phyloP scores from a whole-genome alignment of 129 eudicot species.

The Ambrosia artemisiifolia region DNA sequence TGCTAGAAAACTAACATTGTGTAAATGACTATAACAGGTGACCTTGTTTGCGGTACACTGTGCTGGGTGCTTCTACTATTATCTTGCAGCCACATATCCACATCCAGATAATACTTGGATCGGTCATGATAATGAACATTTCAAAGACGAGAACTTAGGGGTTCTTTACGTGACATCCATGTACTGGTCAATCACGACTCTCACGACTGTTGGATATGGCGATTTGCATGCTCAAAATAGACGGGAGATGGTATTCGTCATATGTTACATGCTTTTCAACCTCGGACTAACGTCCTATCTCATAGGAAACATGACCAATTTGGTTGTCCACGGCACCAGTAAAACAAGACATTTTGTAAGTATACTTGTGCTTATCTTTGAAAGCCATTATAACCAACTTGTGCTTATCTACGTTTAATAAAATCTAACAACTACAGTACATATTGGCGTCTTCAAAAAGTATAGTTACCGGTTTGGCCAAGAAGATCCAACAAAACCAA shows the following conservation, averaged over 20 bases:
- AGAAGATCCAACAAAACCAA: too few relatives aligned
- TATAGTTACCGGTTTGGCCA: too few relatives aligned
- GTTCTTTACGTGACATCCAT: slow-evolving; percentile 43
- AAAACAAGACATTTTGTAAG: slow-evolving; percentile 72
- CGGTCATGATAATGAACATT: slow-evolving; percentile 21
- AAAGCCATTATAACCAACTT: too few relatives aligned
- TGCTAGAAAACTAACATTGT: neutral
- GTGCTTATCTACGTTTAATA: too few relatives aligned
- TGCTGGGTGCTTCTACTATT: slow-evolving; percentile 63
- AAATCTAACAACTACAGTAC: too few relatives aligned
- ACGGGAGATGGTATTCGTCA: slow-evolving; percentile 58
- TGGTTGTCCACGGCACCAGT: slow-evolving; percentile 74
- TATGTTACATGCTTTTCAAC: slow-evolving; percentile 62
- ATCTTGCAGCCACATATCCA: slow-evolving; percentile 46
- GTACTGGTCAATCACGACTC: slow-evolving; percentile 78
- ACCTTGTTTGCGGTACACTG: slow-evolving; percentile 60
- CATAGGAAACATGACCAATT: slow-evolving; percentile 85
- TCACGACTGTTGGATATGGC: slow-evolving; percentile 68
- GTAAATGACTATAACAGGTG: slow-evolving; percentile 40
- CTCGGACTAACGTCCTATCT: slow-evolving; percentile 61
- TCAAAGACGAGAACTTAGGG: slow-evolving; percentile 29
- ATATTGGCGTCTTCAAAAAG: too few relatives aligned
- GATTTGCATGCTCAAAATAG: slow-evolving; percentile 65
- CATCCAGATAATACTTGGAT: slow-evolving; percentile 56
- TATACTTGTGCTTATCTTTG: neutral